Evolutionary conservation across 495 filamentous ascomycete species (phyloP).

Genomic region (Daldinia caldariorum): DNA sequence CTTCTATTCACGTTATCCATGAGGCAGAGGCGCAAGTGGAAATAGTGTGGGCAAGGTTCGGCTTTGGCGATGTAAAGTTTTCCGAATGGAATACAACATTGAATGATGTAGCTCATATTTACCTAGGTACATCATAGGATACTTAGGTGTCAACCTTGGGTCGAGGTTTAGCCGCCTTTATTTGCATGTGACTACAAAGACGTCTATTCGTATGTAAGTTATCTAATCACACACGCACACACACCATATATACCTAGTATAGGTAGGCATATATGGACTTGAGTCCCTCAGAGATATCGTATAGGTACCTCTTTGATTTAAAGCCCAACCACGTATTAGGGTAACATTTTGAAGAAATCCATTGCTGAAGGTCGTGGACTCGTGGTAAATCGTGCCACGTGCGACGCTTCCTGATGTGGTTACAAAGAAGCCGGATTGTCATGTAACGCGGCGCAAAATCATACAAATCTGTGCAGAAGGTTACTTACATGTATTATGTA

Average conservation of each 20-base stretch:
- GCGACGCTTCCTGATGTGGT: constrained; percentile 29
- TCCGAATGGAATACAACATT: background rate
- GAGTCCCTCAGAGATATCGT: background rate
- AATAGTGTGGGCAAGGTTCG: background rate
- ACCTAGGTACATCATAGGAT: constrained; percentile 11
- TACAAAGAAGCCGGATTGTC: constrained; percentile 7
- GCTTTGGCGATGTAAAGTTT: background rate
- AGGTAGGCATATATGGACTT: too few relatives aligned
- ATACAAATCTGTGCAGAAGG: background rate
- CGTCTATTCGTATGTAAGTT: constrained; percentile 6
- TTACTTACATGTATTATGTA: too few relatives aligned
- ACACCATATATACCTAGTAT: too few relatives aligned
- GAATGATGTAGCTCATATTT: constrained; percentile 2
- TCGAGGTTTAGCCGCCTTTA: constrained; percentile 3
- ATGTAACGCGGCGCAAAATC: background rate
- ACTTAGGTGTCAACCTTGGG: background rate
- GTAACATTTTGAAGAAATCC: constrained; percentile 1
- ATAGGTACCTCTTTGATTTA: constrained; percentile 8
- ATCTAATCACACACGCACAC: background rate
- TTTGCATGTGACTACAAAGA: constrained; percentile 33
- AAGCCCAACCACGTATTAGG: constrained; percentile 23
- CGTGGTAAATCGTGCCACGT: constrained; percentile 36
- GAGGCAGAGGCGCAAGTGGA: background rate
- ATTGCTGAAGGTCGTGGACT: background rate
- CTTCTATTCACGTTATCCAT: background rate